These are phyloP conservation scores for Exophiala sp. DNA, from an alignment of 2,329 filamentous ascomycete species.

Conservation along the genomic window DNA sequence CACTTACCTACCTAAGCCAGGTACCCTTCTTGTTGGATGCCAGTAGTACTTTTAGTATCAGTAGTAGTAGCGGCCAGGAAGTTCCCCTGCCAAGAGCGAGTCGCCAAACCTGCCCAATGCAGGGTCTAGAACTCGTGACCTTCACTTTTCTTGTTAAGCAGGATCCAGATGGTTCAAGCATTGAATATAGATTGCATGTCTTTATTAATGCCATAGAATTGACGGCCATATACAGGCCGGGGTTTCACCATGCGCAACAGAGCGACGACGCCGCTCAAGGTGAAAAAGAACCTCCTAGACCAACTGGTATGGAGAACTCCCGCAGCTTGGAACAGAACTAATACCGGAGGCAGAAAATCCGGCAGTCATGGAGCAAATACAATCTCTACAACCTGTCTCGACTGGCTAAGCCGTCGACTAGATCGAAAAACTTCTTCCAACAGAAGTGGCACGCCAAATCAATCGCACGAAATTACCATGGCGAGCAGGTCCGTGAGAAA, in stretches of 20 bases:
- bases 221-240: background rate
- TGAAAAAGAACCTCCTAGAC: background rate
- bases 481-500: conserved; percentile 86
- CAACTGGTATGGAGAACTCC: conserved; percentile 3
- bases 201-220: conserved; percentile 2
- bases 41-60: no score
- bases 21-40: no score
- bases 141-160: no score
- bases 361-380: conserved; percentile 96
- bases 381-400: conserved; percentile 83
- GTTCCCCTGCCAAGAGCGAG: background rate
- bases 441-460: conserved; percentile 96
- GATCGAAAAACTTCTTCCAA: conserved; percentile 75
- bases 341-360: conserved; percentile 63
- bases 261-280: conserved; percentile 38
- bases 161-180: no score
- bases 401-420: conserved; percentile 40
- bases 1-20: no score
- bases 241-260: conserved; percentile 39
- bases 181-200: background rate
- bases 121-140: no score
- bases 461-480: conserved; percentile 78
- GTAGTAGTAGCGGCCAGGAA: no score
- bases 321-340: background rate
- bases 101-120: background rate